Conservation (phyloP, 345 rosid species). For the Eucalyptus guilfoylei region DNA sequence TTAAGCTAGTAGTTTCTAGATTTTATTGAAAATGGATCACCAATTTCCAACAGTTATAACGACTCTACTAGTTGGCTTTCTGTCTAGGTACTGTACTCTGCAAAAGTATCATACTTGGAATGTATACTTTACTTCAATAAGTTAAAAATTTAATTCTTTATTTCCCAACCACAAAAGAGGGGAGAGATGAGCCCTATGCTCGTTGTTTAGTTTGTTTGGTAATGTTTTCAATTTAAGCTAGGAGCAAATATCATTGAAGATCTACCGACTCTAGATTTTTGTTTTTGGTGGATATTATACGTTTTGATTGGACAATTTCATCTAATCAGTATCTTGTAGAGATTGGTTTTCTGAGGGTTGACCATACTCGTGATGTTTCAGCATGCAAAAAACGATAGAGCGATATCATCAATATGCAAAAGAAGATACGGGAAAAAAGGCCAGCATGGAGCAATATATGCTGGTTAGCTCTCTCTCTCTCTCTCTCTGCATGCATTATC, state of each 20-base stretch:
- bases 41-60: too few species aligned
- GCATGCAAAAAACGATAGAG: not conserved
- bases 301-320: not conserved
- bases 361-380: not conserved
- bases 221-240: not conserved
- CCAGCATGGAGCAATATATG: not conserved
- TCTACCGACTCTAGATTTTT: not conserved
- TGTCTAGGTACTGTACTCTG: not conserved
- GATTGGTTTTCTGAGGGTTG: not conserved
- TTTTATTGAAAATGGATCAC: too few species aligned
- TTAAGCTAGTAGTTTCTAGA: too few species aligned
- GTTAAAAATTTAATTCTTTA: not conserved
- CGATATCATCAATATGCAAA: not conserved
- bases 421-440: not conserved
- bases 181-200: not conserved
- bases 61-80: not conserved
- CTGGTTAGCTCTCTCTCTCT: conserved; percentile 19
- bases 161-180: not conserved
- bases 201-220: not conserved
- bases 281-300: not conserved
- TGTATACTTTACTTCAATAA: not conserved
- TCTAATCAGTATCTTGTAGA: not conserved
- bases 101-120: not conserved
- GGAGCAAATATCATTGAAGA: not conserved
- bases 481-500: not conserved